Evolutionary conservation across 768 basidiomycete genomes (phyloP).

Genomic region (Amylocystis lapponica): DNA sequence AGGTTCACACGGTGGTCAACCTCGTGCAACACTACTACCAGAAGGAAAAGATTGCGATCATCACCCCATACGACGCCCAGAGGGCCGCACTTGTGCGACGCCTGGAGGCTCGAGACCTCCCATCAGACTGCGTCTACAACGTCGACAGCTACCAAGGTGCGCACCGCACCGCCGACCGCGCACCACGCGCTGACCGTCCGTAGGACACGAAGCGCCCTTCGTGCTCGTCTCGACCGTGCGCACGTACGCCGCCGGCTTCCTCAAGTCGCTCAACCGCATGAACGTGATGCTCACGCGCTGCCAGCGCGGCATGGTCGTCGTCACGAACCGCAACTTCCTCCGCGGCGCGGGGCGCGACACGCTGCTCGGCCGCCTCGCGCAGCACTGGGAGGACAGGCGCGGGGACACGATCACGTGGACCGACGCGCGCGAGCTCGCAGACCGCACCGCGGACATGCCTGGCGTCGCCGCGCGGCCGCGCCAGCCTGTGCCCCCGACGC

Average conservation of each 20-base stretch:
- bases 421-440: neutral
- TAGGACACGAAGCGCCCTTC: conserved; percentile 48
- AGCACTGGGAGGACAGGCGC: conserved; percentile 20
- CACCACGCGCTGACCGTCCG: neutral
- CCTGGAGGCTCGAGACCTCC: conserved; percentile 29
- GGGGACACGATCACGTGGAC: conserved; percentile 4
- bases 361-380: conserved; percentile 36
- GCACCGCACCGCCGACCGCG: neutral
- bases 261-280: conserved; percentile 37
- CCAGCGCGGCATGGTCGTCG: conserved; percentile 40
- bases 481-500: no score
- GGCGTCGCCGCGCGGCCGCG: no score
- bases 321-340: conserved; percentile 40
- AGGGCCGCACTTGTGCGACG: conserved; percentile 34
- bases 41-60: conserved; percentile 35
- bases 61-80: conserved; percentile 53
- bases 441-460: neutral
- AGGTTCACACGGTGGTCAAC: conserved; percentile 35
- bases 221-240: conserved; percentile 49
- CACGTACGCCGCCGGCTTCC: conserved; percentile 40
- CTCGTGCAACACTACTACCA: conserved; percentile 39
- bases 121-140: conserved; percentile 42
- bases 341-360: conserved; percentile 27
- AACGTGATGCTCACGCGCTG: conserved; percentile 49
- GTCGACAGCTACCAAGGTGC: conserved; percentile 52